Conservation (phyloP, 1,284 basidiomycete species). For the Coniophora puteana region DNA sequence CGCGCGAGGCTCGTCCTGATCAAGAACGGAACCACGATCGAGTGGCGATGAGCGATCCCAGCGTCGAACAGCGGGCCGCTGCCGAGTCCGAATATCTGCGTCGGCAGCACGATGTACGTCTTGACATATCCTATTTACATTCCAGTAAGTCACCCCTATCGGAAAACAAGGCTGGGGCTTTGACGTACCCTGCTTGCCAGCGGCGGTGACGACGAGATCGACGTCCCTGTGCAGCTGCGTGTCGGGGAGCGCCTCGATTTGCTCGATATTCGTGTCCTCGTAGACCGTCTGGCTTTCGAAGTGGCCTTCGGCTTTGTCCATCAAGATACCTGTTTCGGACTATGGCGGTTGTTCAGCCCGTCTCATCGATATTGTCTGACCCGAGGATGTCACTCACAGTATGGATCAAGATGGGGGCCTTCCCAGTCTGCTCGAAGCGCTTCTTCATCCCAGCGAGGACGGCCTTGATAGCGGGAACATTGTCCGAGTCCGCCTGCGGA, state of each 20-base stretch:
- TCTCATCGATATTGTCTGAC: too few relatives aligned
- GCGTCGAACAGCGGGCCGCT: slow-evolving; percentile 19
- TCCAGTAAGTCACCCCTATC: not conserved
- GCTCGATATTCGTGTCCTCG: slow-evolving; percentile 29
- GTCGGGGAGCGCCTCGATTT: slow-evolving; percentile 27
- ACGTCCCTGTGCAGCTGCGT: slow-evolving; percentile 29
- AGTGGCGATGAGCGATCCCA: slow-evolving; percentile 20
- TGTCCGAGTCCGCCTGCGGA: slow-evolving; percentile 43
- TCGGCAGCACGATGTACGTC: slow-evolving; percentile 23
- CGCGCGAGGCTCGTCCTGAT: slow-evolving; percentile 18
- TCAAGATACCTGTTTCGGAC: too few relatives aligned
- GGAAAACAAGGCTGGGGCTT: not conserved
- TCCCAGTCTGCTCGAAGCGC: too few relatives aligned
- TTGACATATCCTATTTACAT: slow-evolving; percentile 16
- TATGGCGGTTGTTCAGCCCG: too few relatives aligned
- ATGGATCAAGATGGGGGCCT: too few relatives aligned
- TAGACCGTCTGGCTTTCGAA: too few relatives aligned
- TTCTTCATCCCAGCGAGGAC: slow-evolving; percentile 17
- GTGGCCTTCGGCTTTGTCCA: too few relatives aligned
- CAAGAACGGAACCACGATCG: slow-evolving; percentile 18
- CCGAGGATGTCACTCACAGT: too few relatives aligned
- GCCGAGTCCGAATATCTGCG: slow-evolving; percentile 23
- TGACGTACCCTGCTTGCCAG: slow-evolving; percentile 25
- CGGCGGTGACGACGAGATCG: slow-evolving; percentile 17
- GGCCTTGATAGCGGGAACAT: slow-evolving; percentile 35